Evolutionary conservation across 305 asterid species (phyloP).

Genomic region (Rubia peregrina): DNA sequence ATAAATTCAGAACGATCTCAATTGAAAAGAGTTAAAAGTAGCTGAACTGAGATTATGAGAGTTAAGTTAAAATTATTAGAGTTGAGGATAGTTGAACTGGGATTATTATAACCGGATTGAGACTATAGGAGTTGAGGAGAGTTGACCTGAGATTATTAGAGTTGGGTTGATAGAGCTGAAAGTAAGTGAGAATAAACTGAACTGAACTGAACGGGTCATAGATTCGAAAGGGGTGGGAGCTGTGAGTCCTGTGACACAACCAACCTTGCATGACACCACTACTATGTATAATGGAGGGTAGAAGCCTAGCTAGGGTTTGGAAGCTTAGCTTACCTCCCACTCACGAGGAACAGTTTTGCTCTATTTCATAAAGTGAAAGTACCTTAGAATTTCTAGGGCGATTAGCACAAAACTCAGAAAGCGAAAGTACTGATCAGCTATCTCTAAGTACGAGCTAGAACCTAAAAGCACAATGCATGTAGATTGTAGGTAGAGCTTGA

Average conservation of each 20-base stretch:
- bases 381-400: not conserved
- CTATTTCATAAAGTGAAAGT: too few species aligned
- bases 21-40: too few species aligned
- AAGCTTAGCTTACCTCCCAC: not conserved
- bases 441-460: not conserved
- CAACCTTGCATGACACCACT: not conserved
- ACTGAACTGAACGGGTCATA: too few species aligned
- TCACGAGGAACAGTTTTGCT: not conserved
- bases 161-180: too few species aligned
- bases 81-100: too few species aligned
- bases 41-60: too few species aligned
- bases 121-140: too few species aligned
- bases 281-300: not conserved
- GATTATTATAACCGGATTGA: too few species aligned
- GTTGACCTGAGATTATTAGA: too few species aligned
- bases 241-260: not conserved
- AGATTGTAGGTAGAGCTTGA: not conserved
- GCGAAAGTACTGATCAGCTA: not conserved
- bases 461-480: not conserved
- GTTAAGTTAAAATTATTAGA: too few species aligned
- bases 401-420: not conserved
- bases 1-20: too few species aligned
- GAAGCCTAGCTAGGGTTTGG: not conserved
- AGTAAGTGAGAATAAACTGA: too few species aligned
- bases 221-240: not conserved